Percentiles rank a stretch among this genome's conserved stretches.
These are phyloP conservation scores for Astragalus membranaceus DNA, from an alignment of 306 rosid genomes.

Conservation along the genomic window DNA sequence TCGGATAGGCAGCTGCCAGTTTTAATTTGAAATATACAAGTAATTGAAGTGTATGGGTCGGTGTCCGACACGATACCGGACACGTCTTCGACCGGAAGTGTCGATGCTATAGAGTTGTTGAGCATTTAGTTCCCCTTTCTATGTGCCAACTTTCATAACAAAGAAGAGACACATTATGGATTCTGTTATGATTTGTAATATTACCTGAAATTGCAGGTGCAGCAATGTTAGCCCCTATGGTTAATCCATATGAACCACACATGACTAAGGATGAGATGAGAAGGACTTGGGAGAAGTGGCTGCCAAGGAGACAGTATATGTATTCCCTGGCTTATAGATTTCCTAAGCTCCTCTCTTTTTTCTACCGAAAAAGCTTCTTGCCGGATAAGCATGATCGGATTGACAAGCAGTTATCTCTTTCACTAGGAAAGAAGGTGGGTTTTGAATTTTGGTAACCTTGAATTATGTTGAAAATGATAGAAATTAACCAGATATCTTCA, in stretches of 20 bases:
- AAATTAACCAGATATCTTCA: background rate
- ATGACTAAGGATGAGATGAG: constrained; percentile 76
- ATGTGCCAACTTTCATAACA: background rate
- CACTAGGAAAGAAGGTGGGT: constrained; percentile 75
- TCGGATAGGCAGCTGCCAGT: no score
- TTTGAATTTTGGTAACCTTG: background rate
- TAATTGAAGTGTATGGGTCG: no score
- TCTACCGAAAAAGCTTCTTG: constrained; percentile 62
- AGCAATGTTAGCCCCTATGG: constrained; percentile 74
- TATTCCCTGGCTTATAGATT: constrained; percentile 65
- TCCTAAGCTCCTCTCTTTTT: constrained; percentile 63
- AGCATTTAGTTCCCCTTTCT: background rate
- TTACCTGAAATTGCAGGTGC: constrained; percentile 59
- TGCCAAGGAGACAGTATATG: constrained; percentile 55
- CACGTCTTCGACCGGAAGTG: no score
- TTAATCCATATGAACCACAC: constrained; percentile 68
- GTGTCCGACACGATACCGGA: no score
- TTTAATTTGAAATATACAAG: no score
- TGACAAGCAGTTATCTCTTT: constrained; percentile 52
- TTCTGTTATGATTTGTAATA: constrained; percentile 15
- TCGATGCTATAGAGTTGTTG: no score
- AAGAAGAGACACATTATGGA: background rate
- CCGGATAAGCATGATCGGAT: constrained; percentile 71
- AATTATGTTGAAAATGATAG: background rate
- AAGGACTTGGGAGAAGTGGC: constrained; percentile 85